Base-by-base conservation (phyloP, 176 grass and related monocot species). In the Canna indica region DNA sequence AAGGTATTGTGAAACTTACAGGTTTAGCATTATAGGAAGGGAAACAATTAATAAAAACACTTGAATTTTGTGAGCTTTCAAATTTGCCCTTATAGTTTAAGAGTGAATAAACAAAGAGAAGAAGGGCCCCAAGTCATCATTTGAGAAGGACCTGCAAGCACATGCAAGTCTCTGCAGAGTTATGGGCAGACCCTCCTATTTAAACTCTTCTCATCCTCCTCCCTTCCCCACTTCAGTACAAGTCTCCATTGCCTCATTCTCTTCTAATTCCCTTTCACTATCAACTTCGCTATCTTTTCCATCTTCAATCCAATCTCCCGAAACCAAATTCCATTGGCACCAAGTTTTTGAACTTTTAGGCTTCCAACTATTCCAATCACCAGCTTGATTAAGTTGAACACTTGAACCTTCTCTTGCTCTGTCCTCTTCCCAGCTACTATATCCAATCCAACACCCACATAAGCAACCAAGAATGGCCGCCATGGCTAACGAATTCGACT, bases 211-310 rank as follows among this genome's bases (percentile, higher is more conserved):
- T 25, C 44, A 12, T 70, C 68, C 14, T 67, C 64, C 64, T 9
- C 13, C 29, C 68, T 70, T 70, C 44, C 68, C 44, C 68, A 46
- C 41, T 31, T 46, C 11, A 70, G 28, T 25, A 48, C 67, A 44
- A 68, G 15, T 48, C 41, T 47, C 68, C 33, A 66, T 66, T 38
- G 63, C 34, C 34, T 66, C 29, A 27, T 3, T 65, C 28, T 5
- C 15, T 36, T 68, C 65, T 68, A 15, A 26, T 33, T 64, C 60
- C 31, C 60, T 35, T 27, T 64, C 60, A 33, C 30, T 64, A 16
- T 64, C 60, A 15, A 28, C 13, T 26, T 68, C 65, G 35, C 65
- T 44, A 12, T 68, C 65, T 27, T 44, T 42, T 44, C 38, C 14
- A n/a, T 44, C 33, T 44, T 3, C 35, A 10, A 25, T 44, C 3